Evolutionary conservation across 2,329 filamentous ascomycete genomes (phyloP).

Genomic region (Coccinonectria pachysandricola): DNA sequence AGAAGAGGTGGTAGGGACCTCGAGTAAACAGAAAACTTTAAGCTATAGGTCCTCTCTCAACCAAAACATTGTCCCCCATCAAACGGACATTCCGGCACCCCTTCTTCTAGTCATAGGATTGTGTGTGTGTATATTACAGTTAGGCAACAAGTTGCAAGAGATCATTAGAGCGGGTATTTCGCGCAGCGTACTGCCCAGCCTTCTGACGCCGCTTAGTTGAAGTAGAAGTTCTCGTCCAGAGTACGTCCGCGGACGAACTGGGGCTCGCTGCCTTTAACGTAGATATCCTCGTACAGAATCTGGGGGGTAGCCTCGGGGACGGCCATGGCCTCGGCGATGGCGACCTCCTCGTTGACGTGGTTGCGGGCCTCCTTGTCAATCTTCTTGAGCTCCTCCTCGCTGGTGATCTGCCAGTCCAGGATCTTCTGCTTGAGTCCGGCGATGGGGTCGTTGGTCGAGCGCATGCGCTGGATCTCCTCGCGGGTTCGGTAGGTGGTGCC

Average conservation of each 20-base stretch:
- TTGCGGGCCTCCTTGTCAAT: constrained; percentile 89
- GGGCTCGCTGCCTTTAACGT: constrained; percentile 57
- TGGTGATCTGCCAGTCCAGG: constrained; percentile 84
- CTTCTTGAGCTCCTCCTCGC: constrained; percentile 89
- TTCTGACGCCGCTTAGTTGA: too few relatives aligned
- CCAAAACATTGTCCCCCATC: too few relatives aligned
- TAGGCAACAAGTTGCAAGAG: too few relatives aligned
- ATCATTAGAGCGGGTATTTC: too few relatives aligned
- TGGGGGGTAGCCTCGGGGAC: constrained; percentile 66
- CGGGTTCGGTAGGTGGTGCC: constrained; percentile 98
- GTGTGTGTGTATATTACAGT: too few relatives aligned
- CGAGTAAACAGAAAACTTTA: too few relatives aligned
- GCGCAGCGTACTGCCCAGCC: too few relatives aligned
- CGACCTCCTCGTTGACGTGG: constrained; percentile 83
- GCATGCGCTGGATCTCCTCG: constrained; percentile 99
- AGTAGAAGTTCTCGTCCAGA: constrained; percentile 91
- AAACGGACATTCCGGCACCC: too few relatives aligned
- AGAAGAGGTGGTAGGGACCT: too few relatives aligned
- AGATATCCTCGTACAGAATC: constrained; percentile 67
- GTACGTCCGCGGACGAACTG: constrained; percentile 29
- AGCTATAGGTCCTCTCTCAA: constrained; percentile 16
- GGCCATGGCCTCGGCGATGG: constrained; percentile 79
- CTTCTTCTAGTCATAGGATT: too few relatives aligned
- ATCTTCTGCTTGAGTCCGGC: constrained; percentile 97
- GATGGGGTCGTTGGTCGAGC: constrained; percentile 96